phyloP scores from a whole-genome alignment of 2,329 filamentous ascomycete genomes.

The Clonostachys rhizophaga region DNA sequence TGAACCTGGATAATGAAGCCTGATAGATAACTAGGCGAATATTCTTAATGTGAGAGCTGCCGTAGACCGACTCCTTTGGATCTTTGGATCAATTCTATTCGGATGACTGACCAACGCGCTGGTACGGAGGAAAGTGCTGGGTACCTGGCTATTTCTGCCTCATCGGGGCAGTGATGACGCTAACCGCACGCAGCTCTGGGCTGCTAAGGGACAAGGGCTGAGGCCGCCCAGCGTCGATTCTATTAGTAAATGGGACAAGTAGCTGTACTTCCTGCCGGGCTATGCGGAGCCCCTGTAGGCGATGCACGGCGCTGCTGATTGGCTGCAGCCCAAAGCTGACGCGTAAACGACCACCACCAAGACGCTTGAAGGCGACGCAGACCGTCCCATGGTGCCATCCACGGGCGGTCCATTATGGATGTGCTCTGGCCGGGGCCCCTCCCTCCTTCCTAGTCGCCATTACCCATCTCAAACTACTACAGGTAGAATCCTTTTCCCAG shows the following conservation, averaged over 20 bases:
- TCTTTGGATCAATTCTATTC: no score
- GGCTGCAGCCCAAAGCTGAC: constrained; percentile 1
- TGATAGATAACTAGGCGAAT: no score
- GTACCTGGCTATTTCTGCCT: no score
- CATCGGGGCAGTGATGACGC: no score
- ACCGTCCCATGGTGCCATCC: no score
- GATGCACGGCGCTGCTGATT: background rate
- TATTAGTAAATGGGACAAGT: constrained; percentile 1
- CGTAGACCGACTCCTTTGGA: no score
- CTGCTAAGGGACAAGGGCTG: background rate
- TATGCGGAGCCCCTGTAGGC: background rate
- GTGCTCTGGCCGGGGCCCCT: background rate
- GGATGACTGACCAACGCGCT: no score
- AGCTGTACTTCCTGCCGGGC: background rate
- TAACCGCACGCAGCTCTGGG: background rate
- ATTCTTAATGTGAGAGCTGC: no score
- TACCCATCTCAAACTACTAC: no score
- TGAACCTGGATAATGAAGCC: no score
- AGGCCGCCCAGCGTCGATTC: background rate
- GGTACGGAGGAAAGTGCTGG: no score
- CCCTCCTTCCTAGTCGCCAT: background rate
- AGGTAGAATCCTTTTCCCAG: no score
- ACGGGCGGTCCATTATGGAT: background rate
- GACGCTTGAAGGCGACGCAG: background rate
- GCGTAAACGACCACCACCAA: constrained; percentile 3